These are phyloP conservation scores for Nepenthes gracilis DNA, from an alignment of 148 eudicot species.

Conservation along the genomic window DNA sequence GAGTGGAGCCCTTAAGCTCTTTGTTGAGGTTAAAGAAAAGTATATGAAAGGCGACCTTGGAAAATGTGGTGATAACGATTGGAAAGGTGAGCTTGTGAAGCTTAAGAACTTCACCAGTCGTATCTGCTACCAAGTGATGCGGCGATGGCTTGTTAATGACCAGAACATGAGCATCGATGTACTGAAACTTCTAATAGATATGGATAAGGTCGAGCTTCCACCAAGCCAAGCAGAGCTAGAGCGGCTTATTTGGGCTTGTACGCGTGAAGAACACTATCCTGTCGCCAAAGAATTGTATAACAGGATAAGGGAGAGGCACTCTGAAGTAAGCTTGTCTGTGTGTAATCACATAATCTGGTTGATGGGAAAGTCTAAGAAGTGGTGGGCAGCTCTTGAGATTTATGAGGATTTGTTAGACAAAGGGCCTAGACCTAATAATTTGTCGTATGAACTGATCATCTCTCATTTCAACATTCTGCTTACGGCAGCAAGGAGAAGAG, in stretches of 20 bases:
- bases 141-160: constrained; percentile 68
- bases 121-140: constrained; percentile 80
- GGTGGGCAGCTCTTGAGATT: constrained; percentile 97
- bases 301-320: constrained; percentile 51
- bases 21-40: constrained; percentile 31
- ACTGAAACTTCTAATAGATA: constrained; percentile 52
- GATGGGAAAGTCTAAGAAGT: constrained; percentile 83
- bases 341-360: constrained; percentile 95
- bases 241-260: constrained; percentile 86
- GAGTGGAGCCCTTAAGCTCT: constrained; percentile 65
- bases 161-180: constrained; percentile 46
- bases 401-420: constrained; percentile 82
- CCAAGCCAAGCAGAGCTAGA: constrained; percentile 47
- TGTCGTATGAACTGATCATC: constrained; percentile 68
- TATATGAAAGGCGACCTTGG: constrained; percentile 41
- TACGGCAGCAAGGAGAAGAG: constrained; percentile 62
- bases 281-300: constrained; percentile 72
- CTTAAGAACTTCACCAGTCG: constrained; percentile 53
- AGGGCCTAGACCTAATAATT: constrained; percentile 75
- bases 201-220: constrained; percentile 58
- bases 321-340: constrained; percentile 73
- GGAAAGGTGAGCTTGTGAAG: constrained; percentile 56
- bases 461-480: constrained; percentile 78
- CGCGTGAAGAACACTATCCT: constrained; percentile 62
- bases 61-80: constrained; percentile 31